Base-by-base conservation (phyloP, 192 early-diverging fungal genomes). In the Coemansia sp. region DNA sequence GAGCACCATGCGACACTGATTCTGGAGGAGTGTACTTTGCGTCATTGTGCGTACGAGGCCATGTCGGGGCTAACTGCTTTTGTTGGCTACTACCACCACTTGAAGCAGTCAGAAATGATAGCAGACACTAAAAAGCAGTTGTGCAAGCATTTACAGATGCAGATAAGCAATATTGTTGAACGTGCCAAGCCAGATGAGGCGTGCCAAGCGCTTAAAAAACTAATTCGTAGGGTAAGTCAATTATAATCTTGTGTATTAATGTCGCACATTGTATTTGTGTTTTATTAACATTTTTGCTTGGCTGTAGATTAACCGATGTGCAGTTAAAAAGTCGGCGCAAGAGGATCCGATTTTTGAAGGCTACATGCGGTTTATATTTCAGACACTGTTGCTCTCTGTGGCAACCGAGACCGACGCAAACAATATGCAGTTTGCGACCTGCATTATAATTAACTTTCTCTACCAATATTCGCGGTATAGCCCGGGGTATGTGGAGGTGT, bases 81-180 rank as follows among this genome's bases (percentile, higher is more conserved):
- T 54, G 58, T 70, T n/a, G 59, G 72, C n/a, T 81, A 81, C 51
- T 81, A 81, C 35, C 62, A 71, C 41, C 32, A 47, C 18, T 24
- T 81, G 6, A 63, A 62, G 2, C 26, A 54, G 1, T 69, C 65
- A 0, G 72, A 71, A 37, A 18, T 80, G 57, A 66, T 80, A 22
- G 63, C 53, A 4, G 32, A 41, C n/a, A 19, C 26, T 4, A 23
- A 45, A 0, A 3, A 0, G 26, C 38, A 35, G 62, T 41, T 64
- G 24, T 13, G 13, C 14, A 41, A 53, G 10, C 26, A 64, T 19
- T n/a, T 55, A 11, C 35, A 61, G 5, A 19, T 6, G 16, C 52
- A 54, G 1, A 47, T 45, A 39, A 2, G 3, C 6, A n/a, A 27
- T 0, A 10, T 55, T 11, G 51, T 55, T 18, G 7, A 39, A n/a